Percentiles rank a stretch among this genome's conserved stretches.
phyloP scores from a whole-genome alignment of 345 rosid species.

The Trapa incisa region DNA sequence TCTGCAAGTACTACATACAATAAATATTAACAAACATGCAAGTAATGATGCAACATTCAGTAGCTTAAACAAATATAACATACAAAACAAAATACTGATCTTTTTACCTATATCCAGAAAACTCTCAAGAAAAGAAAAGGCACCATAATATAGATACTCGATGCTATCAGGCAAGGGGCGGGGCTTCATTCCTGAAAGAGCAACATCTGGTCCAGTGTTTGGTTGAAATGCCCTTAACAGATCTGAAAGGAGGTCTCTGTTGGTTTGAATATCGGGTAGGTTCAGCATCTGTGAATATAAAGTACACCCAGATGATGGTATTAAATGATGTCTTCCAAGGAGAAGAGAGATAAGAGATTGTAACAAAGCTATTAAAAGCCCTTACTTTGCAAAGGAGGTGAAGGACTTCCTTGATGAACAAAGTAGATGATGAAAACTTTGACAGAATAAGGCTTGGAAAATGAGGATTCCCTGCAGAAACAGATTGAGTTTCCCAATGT shows the following conservation, averaged over 20 bases:
- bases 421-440: conserved; percentile 33
- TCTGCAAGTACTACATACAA: conserved; percentile 34
- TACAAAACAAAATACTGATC: conserved; percentile 5
- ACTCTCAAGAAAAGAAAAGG: conserved; percentile 47
- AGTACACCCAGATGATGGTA: conserved; percentile 2
- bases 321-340: not conserved
- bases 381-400: conserved; percentile 54
- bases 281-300: conserved; percentile 31
- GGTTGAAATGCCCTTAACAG: conserved; percentile 65
- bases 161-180: conserved; percentile 43
- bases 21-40: not conserved
- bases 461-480: conserved; percentile 46
- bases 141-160: conserved; percentile 52
- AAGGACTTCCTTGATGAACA: conserved; percentile 54
- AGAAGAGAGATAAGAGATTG: not conserved
- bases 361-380: conserved; percentile 7
- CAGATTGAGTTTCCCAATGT: conserved; percentile 51
- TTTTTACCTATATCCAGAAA: conserved; percentile 39
- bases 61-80: not conserved
- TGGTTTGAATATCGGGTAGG: conserved; percentile 40
- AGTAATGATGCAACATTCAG: conserved; percentile 2
- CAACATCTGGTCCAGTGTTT: conserved; percentile 19
- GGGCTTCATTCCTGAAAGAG: conserved; percentile 26
- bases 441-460: conserved; percentile 28
- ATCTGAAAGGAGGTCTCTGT: conserved; percentile 35